Evolutionary conservation across 768 basidiomycete species (phyloP), one percentile per base, ranked within the genome.

Genomic region (Kwoniella newhampshirensis): DNA sequence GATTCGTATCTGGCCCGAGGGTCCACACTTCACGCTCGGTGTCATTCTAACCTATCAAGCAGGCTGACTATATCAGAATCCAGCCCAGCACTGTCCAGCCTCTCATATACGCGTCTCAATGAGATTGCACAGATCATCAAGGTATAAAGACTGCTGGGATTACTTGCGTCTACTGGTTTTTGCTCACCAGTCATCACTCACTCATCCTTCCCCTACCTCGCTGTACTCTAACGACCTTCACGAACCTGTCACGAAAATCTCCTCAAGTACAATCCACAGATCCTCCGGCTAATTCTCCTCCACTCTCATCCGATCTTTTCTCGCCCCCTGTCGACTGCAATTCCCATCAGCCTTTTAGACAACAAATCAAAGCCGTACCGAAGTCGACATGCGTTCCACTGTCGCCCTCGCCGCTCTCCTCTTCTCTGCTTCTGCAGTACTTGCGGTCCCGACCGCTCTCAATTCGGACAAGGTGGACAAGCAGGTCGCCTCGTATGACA

Each of bases 311-410:
- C 45, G n/a, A n/a, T n/a, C n/a, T n/a, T n/a, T n/a, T n/a, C n/a
- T n/a, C n/a, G n/a, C n/a, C n/a, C n/a, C n/a, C n/a, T n/a, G n/a
- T n/a, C 32, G 7, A 32, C 32, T 13, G 13, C 32, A 6, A 32
- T n/a, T n/a, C 6, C 40, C 17, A 42, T n/a, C 40, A 42, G 6
- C 40, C 6, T 8, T n/a, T 8, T 8, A 7, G 8, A 7, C 40
- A 42, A 7, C 40, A 23, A 7, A n/a, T 42, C 7, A 42, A 7
- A 23, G 30, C 25, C 37, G 12, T 32, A 57, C 4, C 17, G 30
- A 42, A 37, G n/a, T 6, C 49, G 51, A 15, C 37, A 58, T 58
- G 56, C 50, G 56, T 44, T 23, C 46, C 50, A 44, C 56, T 40
- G 20, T 44, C 36, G 40, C 40, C 17, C 39, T 58, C 32, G 25